phyloP scores from a whole-genome alignment of 78 protist genomes.

The Tieghemostelium lacteum region DNA sequence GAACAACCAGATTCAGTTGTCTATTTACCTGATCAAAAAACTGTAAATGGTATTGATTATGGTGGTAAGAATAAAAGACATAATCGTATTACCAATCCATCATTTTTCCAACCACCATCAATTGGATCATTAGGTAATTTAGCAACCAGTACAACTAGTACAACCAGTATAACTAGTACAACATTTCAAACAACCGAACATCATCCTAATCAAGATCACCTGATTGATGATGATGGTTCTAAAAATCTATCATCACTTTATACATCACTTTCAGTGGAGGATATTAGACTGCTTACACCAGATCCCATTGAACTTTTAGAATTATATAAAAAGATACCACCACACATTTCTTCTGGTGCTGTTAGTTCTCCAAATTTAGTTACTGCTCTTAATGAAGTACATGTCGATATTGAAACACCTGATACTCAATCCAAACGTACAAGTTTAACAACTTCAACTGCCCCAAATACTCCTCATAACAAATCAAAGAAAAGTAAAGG shows the following conservation, averaged over 20 bases:
- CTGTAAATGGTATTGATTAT: constrained; percentile 21
- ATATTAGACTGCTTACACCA: constrained; percentile 11
- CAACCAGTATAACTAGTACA: not conserved
- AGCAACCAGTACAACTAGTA: not conserved
- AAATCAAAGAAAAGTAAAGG: no score
- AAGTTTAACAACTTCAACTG: no score
- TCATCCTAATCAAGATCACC: not conserved
- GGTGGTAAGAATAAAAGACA: constrained; percentile 22
- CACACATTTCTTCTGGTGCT: no score
- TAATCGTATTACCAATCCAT: constrained; percentile 25
- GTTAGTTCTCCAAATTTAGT: no score
- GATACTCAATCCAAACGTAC: no score
- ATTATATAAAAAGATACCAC: no score
- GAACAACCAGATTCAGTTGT: constrained; percentile 12
- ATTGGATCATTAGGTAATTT: not conserved
- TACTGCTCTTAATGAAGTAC: no score
- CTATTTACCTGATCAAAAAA: not conserved
- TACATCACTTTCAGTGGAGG: constrained; percentile 13
- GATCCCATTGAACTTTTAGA: constrained; percentile 2
- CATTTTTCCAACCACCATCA: constrained; percentile 59
- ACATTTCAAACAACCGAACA: not conserved
- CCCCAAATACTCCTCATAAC: no score
- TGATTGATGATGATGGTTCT: not conserved
- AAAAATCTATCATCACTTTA: constrained; percentile 1
- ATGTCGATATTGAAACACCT: no score